Evolutionary conservation across 1,284 basidiomycete species (phyloP), one percentile per base, ranked within the genome.

Genomic region (Heterobasidion annosum): DNA sequence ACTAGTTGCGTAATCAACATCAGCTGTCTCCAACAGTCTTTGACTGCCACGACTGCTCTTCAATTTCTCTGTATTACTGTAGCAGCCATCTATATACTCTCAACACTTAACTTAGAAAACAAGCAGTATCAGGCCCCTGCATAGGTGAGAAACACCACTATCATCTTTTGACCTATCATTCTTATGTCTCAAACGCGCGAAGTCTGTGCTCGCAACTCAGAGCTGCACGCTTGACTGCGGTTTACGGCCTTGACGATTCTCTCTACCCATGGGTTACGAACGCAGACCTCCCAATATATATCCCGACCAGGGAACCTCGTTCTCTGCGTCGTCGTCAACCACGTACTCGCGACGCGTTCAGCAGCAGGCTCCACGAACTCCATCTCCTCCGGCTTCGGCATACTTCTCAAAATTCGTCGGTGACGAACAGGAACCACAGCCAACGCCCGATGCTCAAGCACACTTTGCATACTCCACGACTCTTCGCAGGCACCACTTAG

Each of bases 401-500:
- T 91, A 90, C 67, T 91, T 91, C 63, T 74, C 82, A 0, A 65
- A 77, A 1, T 74, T 81, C 44, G 72, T 76, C 32, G 73, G 73
- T 34, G 73, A 79, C 57, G 69, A 73, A 52, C 69, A 74, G 25
- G 73, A 78, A 56, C 74, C 82, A 9, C 74, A 78, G 33, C 79
- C 83, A 0, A 73, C 76, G 0, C 73, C 83, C 0, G 82, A 82
- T 53, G 85, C 88, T 1, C 73, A 76, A 45, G 67, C 78, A 2
- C 88, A 91, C 64, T 93, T 92, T 63, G 84, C 88, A 2, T 92
- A 91, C 69, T 89, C 85, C 59, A 92, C 90, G 0, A 90, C 85
- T 0, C 73, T 93, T 25, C 69, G 89, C 52, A 68, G 90, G 57
- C 88, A 91, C 60, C 74, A 77, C 45, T 63, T 68, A 1, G 76